These are phyloP conservation scores for Globisporangium splendens DNA, from an alignment of 352 stramenopile species.

Conservation along the genomic window DNA sequence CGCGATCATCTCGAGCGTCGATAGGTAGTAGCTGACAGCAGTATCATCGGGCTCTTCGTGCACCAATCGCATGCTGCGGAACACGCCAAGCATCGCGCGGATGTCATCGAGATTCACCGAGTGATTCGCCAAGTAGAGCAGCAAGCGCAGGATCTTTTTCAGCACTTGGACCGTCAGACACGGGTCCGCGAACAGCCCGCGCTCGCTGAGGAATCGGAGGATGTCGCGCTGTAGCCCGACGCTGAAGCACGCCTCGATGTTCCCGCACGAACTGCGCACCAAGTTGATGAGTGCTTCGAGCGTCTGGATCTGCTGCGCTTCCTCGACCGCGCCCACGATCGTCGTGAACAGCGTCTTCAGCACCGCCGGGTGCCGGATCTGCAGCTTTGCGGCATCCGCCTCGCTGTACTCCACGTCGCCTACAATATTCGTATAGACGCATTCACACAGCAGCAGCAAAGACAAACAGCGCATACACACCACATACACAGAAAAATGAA, in stretches of 20 bases:
- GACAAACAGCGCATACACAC: neutral
- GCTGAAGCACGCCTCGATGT: constrained; percentile 69
- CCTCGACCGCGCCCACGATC: constrained; percentile 63
- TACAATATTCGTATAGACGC: constrained; percentile 9
- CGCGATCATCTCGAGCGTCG: constrained; percentile 84
- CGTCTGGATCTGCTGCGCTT: constrained; percentile 62
- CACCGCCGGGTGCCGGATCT: constrained; percentile 57
- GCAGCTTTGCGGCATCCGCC: constrained; percentile 47
- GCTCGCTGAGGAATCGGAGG: constrained; percentile 63
- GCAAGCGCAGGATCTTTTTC: constrained; percentile 74
- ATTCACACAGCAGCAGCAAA: neutral
- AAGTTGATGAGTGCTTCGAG: constrained; percentile 76
- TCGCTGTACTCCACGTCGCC: constrained; percentile 66
- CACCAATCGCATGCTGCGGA: constrained; percentile 64
- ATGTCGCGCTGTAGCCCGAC: constrained; percentile 75
- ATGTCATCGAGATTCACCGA: constrained; percentile 78
- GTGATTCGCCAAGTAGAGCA: constrained; percentile 78
- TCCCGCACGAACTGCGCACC: constrained; percentile 70
- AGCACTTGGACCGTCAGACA: constrained; percentile 56
- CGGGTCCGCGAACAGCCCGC: constrained; percentile 58
- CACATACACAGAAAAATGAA: neutral
- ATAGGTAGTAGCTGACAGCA: constrained; percentile 73
- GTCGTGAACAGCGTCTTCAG: constrained; percentile 61
- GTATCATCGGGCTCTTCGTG: constrained; percentile 68
- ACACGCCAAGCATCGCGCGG: constrained; percentile 75